Evolutionary conservation across 129 eudicot genomes (phyloP).

Genomic region (Tanacetum coccineum): DNA sequence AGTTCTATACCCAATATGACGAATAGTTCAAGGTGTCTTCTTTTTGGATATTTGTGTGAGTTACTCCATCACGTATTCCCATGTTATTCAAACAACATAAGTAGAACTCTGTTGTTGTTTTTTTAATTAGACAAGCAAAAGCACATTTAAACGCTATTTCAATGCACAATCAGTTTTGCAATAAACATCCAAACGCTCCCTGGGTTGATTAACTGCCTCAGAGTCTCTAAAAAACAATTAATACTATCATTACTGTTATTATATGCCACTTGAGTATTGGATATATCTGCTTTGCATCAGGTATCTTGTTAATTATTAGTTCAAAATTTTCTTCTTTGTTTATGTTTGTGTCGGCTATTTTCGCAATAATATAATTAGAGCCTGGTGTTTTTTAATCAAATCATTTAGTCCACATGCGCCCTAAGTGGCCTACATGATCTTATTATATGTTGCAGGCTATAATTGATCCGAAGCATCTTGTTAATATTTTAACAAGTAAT

Average conservation of each 20-base stretch:
- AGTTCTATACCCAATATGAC: conserved; percentile 7
- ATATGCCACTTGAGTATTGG: too few relatives aligned
- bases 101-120: neutral
- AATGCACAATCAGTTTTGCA: neutral
- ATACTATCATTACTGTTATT: too few relatives aligned
- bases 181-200: neutral
- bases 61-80: neutral
- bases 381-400: too few relatives aligned
- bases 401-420: neutral
- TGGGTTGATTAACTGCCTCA: neutral
- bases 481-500: neutral
- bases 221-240: too few relatives aligned
- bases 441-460: conserved; percentile 16
- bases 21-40: conserved; percentile 13
- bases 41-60: neutral
- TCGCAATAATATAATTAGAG: too few relatives aligned
- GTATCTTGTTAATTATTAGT: too few relatives aligned
- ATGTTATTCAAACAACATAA: neutral
- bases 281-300: too few relatives aligned
- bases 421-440: conserved; percentile 11
- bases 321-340: too few relatives aligned
- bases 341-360: too few relatives aligned
- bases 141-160: neutral
- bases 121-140: neutral
- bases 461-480: conserved; percentile 17